These are phyloP conservation scores for Plasmodium billcollinsi DNA, from an alignment of 169 alveolate species.

Conservation along the genomic window DNA sequence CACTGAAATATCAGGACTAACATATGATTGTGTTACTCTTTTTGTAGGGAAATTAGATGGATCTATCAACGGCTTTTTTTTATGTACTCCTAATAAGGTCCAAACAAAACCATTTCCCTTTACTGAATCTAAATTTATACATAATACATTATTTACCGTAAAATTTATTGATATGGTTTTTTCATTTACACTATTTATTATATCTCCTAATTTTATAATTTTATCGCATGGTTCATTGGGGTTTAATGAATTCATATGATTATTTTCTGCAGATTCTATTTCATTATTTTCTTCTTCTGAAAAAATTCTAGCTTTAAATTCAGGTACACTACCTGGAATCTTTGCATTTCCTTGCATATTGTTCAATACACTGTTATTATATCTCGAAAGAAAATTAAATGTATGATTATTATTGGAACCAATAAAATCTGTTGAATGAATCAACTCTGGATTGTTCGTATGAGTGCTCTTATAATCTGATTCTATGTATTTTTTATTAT, in stretches of 20 bases:
- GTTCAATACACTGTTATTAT: too few relatives aligned
- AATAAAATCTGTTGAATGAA: too few relatives aligned
- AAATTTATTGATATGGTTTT: neutral
- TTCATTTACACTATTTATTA: conserved; percentile 27
- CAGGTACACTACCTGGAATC: too few relatives aligned
- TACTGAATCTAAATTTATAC: conserved; percentile 30
- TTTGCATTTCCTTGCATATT: too few relatives aligned
- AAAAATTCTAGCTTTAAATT: too few relatives aligned
- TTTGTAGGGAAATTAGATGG: conserved; percentile 45
- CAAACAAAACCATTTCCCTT: conserved; percentile 52
- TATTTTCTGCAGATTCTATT: neutral
- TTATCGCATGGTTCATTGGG: conserved; percentile 45
- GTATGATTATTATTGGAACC: too few relatives aligned
- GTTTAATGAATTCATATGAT: neutral
- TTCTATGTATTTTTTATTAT: too few relatives aligned
- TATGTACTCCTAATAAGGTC: conserved; percentile 46
- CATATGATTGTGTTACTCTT: conserved; percentile 22
- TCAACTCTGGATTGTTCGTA: too few relatives aligned
- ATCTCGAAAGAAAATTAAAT: too few relatives aligned
- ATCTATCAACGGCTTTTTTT: conserved; percentile 3
- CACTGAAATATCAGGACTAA: conserved; percentile 41
- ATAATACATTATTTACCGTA: conserved; percentile 3
- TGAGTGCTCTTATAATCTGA: too few relatives aligned
- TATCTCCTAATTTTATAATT: conserved; percentile 20
- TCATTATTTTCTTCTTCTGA: neutral